Conservation (phyloP, 148 eudicot species). For the Rhododendron henanense region DNA sequence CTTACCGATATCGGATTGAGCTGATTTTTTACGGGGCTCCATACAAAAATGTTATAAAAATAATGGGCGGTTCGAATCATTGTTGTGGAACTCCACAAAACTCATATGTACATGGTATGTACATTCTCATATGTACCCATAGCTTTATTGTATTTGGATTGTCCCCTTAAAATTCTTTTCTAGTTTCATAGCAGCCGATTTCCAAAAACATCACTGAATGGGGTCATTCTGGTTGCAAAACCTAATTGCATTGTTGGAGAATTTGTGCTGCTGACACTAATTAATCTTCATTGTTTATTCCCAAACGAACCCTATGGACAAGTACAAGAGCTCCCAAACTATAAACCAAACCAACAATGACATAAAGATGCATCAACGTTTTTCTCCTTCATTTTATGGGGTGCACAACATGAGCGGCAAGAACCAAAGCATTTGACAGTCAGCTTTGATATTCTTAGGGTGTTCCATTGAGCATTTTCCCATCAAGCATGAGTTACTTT, state of each 20-base stretch:
- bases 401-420: neutral
- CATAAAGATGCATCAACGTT: neutral
- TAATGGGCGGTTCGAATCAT: no score
- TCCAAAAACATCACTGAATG: neutral
- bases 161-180: neutral
- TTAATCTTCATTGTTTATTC: neutral
- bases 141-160: neutral
- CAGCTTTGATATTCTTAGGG: neutral
- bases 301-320: neutral
- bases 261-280: neutral
- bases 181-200: neutral
- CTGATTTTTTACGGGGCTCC: no score
- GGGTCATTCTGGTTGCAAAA: neutral
- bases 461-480: neutral
- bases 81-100: no score
- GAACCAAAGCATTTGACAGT: neutral
- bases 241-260: neutral
- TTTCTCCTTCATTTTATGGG: neutral
- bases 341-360: neutral
- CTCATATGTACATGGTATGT: no score
- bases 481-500: neutral
- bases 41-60: no score
- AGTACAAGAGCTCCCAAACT: neutral
- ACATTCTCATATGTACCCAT: no score
- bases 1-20: no score